These are phyloP conservation scores for Scopulariopsis brevicaulis DNA, from an alignment of 2,329 filamentous ascomycete genomes.

Conservation along the genomic window DNA sequence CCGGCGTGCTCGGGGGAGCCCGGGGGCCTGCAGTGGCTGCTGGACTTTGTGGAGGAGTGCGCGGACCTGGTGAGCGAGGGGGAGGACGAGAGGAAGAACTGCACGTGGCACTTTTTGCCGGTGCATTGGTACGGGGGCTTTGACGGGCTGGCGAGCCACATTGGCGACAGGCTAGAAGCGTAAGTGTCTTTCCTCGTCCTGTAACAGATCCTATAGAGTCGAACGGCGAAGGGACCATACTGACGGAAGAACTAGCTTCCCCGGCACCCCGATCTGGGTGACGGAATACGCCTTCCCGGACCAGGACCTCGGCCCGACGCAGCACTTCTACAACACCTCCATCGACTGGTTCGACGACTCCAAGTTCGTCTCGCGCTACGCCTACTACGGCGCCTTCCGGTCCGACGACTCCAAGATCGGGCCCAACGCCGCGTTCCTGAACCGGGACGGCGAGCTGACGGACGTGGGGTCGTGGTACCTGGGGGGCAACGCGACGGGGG, in stretches of 20 bases:
- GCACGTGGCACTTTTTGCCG: constrained; percentile 51
- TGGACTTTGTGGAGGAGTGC: constrained; percentile 53
- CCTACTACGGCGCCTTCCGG: constrained; percentile 67
- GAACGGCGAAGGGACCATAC: background rate
- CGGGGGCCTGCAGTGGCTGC: constrained; percentile 54
- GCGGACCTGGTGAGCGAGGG: constrained; percentile 39
- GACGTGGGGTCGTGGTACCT: constrained; percentile 71
- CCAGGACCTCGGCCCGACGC: constrained; percentile 41
- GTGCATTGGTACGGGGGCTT: constrained; percentile 63
- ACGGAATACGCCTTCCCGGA: constrained; percentile 63
- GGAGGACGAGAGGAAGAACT: constrained; percentile 30
- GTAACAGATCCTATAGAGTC: background rate
- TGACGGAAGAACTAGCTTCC: constrained; percentile 30
- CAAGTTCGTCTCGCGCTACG: constrained; percentile 52
- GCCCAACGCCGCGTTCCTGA: constrained; percentile 60
- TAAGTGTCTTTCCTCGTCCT: constrained; percentile 12
- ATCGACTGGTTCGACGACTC: constrained; percentile 51
- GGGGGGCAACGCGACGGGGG: constrained; percentile 37
- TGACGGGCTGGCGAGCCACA: constrained; percentile 52
- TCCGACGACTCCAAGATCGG: constrained; percentile 62
- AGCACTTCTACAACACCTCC: constrained; percentile 57
- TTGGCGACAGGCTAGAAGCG: constrained; percentile 37
- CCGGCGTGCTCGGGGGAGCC: constrained; percentile 57
- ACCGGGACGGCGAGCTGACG: constrained; percentile 55
- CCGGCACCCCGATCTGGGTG: constrained; percentile 57